Evolutionary conservation across 2,329 filamentous ascomycete species (phyloP).

Genomic region (Tolypocladium tundrense): DNA sequence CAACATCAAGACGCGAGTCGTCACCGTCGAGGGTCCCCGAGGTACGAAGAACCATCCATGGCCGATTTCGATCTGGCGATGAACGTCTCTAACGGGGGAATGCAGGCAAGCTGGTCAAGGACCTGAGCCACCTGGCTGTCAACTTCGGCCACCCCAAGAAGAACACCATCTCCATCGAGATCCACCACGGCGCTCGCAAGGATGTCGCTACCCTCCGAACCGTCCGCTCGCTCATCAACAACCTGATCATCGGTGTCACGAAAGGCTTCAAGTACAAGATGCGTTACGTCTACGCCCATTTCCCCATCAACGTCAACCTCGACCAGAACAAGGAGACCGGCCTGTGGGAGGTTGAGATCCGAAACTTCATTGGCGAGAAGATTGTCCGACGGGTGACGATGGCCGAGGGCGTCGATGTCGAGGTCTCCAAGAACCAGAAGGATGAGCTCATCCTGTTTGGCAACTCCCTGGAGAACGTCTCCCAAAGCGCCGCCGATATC

Average conservation of each 20-base stretch:
- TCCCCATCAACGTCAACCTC: slow-evolving; percentile 99
- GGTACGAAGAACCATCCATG: slow-evolving; percentile 41
- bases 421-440: slow-evolving; percentile 87
- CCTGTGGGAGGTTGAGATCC: slow-evolving; percentile 88
- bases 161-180: slow-evolving; percentile 87
- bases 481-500: slow-evolving; percentile 96
- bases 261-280: slow-evolving; percentile 99
- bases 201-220: slow-evolving; percentile 96
- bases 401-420: slow-evolving; percentile 82
- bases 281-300: slow-evolving; percentile 99
- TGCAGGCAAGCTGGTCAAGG: slow-evolving; percentile 87
- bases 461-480: slow-evolving; percentile 95
- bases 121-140: slow-evolving; percentile 92
- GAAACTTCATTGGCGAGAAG: slow-evolving; percentile 99
- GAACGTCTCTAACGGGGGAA: slow-evolving; percentile 7
- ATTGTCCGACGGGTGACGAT: slow-evolving; percentile 87
- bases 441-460: slow-evolving; percentile 89
- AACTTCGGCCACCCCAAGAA: slow-evolving; percentile 85
- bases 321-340: slow-evolving; percentile 92
- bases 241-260: slow-evolving; percentile 96
- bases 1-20: slow-evolving; percentile 89
- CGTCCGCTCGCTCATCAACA: slow-evolving; percentile 96
- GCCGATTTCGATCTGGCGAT: not conserved
- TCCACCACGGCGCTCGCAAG: slow-evolving; percentile 98
- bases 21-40: slow-evolving; percentile 95